A percentile compares a stretch with the other conserved stretches of the same genome.
These are phyloP conservation scores for Apostasia ramifera DNA, from an alignment of 106 monocot species.

Conservation along the genomic window DNA sequence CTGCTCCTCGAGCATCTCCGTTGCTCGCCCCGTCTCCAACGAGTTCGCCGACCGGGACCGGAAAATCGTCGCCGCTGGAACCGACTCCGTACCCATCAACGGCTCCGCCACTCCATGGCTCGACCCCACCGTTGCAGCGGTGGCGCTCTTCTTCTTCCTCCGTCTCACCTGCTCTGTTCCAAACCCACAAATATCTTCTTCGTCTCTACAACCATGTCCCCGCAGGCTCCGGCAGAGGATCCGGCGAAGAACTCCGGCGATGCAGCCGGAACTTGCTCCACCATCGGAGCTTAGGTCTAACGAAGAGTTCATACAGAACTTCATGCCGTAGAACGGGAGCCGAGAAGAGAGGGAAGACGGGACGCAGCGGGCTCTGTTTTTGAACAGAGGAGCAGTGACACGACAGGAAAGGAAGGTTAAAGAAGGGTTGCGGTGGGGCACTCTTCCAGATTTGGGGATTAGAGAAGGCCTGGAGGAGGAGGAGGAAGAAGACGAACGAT, in stretches of 20 bases:
- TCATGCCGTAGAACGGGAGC: neutral
- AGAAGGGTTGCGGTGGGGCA: neutral
- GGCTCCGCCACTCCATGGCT: neutral
- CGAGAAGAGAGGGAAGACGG: neutral
- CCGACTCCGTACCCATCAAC: no score
- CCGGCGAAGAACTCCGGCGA: constrained; percentile 9
- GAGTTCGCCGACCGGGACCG: constrained; percentile 10
- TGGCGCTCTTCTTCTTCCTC: neutral
- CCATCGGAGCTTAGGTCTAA: neutral
- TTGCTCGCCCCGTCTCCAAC: neutral
- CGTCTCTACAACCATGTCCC: no score
- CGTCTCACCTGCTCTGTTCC: neutral
- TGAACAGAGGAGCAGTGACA: neutral
- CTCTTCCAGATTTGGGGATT: constrained; percentile 5
- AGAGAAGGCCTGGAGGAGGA: neutral
- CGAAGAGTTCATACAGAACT: neutral
- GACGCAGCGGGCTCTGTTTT: neutral
- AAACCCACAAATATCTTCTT: neutral
- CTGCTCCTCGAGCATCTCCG: neutral
- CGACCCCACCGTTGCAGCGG: neutral
- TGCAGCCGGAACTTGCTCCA: constrained; percentile 9
- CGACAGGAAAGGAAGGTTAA: neutral
- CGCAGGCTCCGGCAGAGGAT: constrained; percentile 5
- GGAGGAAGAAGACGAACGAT: neutral
- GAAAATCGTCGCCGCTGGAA: neutral